A percentile compares a stretch with the other conserved stretches of the same genome.
Conservation (phyloP, 2,329 filamentous ascomycete genomes). For the Drechmeria coniospora region DNA sequence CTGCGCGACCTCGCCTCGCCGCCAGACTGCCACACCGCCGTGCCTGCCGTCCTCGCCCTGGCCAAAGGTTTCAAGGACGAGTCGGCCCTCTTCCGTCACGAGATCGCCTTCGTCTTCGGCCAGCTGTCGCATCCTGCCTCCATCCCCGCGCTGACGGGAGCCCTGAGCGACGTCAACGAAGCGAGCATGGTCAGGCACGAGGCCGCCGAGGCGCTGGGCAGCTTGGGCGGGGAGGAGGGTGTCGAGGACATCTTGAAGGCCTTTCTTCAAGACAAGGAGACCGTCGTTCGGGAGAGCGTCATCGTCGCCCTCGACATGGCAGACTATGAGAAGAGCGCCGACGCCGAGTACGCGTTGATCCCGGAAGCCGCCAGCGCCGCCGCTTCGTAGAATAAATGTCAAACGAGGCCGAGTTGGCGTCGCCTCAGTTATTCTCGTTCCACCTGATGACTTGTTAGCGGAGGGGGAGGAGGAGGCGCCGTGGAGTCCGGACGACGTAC, state of each 20-base stretch:
- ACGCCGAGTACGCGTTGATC: constrained; percentile 84
- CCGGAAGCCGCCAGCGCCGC: constrained; percentile 40
- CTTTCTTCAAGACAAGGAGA: constrained; percentile 81
- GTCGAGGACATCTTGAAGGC: constrained; percentile 72
- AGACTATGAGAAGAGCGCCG: constrained; percentile 80
- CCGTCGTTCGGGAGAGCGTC: constrained; percentile 87
- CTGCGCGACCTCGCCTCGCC: constrained; percentile 89
- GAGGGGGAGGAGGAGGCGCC: constrained; percentile 1
- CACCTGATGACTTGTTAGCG: constrained; percentile 21
- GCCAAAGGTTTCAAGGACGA: constrained; percentile 73
- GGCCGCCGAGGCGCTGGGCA: constrained; percentile 89
- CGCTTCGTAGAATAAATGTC: constrained; percentile 16
- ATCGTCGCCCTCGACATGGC: constrained; percentile 96
- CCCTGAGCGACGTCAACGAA: constrained; percentile 66
- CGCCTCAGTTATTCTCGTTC: constrained; percentile 45
- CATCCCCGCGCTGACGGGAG: constrained; percentile 71
- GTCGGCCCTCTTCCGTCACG: constrained; percentile 89
- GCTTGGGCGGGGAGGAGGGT: constrained; percentile 81
- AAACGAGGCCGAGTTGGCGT: constrained; percentile 1
- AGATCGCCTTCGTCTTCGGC: constrained; percentile 96
- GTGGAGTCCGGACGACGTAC: constrained; percentile 42
- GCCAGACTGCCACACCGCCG: constrained; percentile 75
- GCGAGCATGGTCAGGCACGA: constrained; percentile 96
- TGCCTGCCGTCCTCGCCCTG: constrained; percentile 73
- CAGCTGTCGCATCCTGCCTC: constrained; percentile 94